These are phyloP conservation scores for Exserohilum turcica DNA, from an alignment of 2,329 filamentous ascomycete genomes.

Conservation along the genomic window DNA sequence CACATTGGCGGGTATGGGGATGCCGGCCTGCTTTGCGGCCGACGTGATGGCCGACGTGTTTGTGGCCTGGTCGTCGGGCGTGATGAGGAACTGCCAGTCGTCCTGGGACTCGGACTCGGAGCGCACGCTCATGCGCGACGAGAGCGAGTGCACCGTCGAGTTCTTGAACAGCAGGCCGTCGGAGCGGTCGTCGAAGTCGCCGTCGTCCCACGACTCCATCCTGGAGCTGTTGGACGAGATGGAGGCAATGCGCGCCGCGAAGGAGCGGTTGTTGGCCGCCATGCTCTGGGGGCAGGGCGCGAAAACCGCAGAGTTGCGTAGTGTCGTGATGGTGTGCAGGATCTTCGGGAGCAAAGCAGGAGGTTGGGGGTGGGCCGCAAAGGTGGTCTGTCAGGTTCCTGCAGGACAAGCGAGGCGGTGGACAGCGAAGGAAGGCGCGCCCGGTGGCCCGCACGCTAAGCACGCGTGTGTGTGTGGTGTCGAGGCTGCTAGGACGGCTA, in stretches of 20 bases:
- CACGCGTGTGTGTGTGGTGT: slow-evolving; percentile 7
- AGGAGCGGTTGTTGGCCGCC: slow-evolving; percentile 44
- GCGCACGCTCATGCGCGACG: slow-evolving; percentile 80
- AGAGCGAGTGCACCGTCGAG: slow-evolving; percentile 74
- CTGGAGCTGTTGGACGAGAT: slow-evolving; percentile 61
- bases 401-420: slow-evolving; percentile 15
- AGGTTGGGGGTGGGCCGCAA: slow-evolving; percentile 13
- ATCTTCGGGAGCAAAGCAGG: slow-evolving; percentile 10
- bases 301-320: slow-evolving; percentile 24
- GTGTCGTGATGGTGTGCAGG: slow-evolving; percentile 14
- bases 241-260: slow-evolving; percentile 47
- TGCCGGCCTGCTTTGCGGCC: slow-evolving; percentile 84
- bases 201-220: slow-evolving; percentile 71
- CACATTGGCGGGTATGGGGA: slow-evolving; percentile 85
- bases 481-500: slow-evolving; percentile 1
- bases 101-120: slow-evolving; percentile 81
- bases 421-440: slow-evolving; percentile 8
- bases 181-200: slow-evolving; percentile 49
- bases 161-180: slow-evolving; percentile 73
- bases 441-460: slow-evolving; percentile 6
- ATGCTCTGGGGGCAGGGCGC: slow-evolving; percentile 27
- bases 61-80: slow-evolving; percentile 82
- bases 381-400: slow-evolving; percentile 13
- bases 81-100: slow-evolving; percentile 84
- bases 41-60: slow-evolving; percentile 80